Evolutionary conservation across 768 basidiomycete species (phyloP).

Genomic region (Tephrocybe sp.): DNA sequence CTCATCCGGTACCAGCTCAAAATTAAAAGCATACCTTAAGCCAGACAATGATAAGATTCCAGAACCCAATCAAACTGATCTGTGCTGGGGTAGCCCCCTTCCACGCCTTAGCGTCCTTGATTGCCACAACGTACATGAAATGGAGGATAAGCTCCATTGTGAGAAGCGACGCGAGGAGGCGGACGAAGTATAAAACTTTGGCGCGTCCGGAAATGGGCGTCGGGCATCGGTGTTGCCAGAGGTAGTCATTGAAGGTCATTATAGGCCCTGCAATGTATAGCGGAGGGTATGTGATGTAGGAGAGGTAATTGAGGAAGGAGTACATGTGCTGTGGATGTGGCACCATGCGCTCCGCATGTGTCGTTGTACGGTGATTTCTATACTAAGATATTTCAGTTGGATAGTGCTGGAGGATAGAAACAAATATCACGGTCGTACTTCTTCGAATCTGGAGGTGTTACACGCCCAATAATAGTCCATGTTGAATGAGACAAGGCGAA

Average conservation of each 20-base stretch:
- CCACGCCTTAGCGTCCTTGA: slow-evolving; percentile 90
- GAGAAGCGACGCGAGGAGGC: slow-evolving; percentile 70
- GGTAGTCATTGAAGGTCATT: slow-evolving; percentile 93
- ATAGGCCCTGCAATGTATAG: slow-evolving; percentile 97
- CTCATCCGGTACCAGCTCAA: too few relatives aligned
- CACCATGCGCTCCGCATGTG: slow-evolving; percentile 61
- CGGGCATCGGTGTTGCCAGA: slow-evolving; percentile 83
- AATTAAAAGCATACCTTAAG: slow-evolving; percentile 74
- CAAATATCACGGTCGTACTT: slow-evolving; percentile 32
- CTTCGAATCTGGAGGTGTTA: slow-evolving; percentile 36
- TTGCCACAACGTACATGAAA: slow-evolving; percentile 95
- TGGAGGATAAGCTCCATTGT: slow-evolving; percentile 93
- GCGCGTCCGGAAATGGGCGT: slow-evolving; percentile 37
- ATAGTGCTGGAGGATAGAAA: neutral
- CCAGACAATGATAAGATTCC: slow-evolving; percentile 97
- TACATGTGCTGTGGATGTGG: slow-evolving; percentile 62
- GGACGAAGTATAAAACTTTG: slow-evolving; percentile 57
- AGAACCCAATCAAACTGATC: slow-evolving; percentile 92
- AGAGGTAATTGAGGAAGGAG: slow-evolving; percentile 69
- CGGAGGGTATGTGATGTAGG: slow-evolving; percentile 87
- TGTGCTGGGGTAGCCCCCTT: slow-evolving; percentile 72
- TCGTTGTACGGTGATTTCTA: slow-evolving; percentile 25
- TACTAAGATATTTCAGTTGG: slow-evolving; percentile 1
- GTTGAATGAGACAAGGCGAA: slow-evolving; percentile 89
- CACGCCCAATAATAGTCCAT: slow-evolving; percentile 93